Base-by-base conservation (phyloP, 116 monocot genomes). In the Papilionanthe hybrid region DNA sequence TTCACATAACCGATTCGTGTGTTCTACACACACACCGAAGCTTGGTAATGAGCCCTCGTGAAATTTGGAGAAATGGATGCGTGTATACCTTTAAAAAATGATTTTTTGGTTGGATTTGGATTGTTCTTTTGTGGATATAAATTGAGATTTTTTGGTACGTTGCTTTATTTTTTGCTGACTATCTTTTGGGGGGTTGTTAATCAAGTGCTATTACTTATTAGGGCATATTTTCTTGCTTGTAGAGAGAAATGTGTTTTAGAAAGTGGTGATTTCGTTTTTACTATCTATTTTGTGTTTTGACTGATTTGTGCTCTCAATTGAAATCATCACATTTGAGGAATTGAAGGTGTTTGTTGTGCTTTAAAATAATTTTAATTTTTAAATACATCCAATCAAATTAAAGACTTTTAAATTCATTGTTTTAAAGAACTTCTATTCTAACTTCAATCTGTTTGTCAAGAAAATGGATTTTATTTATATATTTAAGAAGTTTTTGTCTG, bases 101-200 rank as follows among this genome's bases (percentile, higher is more conserved):
- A 41, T 32, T 74, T 73, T 74, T 23, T 19, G 20, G 44, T 13
- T n/a, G 74, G 19, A 44, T 74, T 74, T 74, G 74, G 45, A 45
- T 74, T 74, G 23, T 74, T 69, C 69, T 32, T 68, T 69, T 7
- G 28, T 69, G 69, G 69, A 32, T 32, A 28, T 69, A 32, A 69
- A 69, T 69, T 32, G 69, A 30, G 13, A 30, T 15, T 13, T 9
- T 30, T 30, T 69, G 20, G 60, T 22, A 9, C 22, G 22, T 60
- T 60, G 60, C 60, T 22, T 60, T 22, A 60, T 1, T 22, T 60
- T 20, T 20, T 25, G 25, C 23, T n/a, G 60, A 7, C 9, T 8
- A 23, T 20, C 22, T 22, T 60, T 60, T 60, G 60, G 60, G 60
- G 19, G 53, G 12, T 3, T 55, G 13, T 18, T 9, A 4, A 18